These are phyloP conservation scores for Carex scoparia DNA, from an alignment of 176 grass and related monocot species.

Conservation along the genomic window DNA sequence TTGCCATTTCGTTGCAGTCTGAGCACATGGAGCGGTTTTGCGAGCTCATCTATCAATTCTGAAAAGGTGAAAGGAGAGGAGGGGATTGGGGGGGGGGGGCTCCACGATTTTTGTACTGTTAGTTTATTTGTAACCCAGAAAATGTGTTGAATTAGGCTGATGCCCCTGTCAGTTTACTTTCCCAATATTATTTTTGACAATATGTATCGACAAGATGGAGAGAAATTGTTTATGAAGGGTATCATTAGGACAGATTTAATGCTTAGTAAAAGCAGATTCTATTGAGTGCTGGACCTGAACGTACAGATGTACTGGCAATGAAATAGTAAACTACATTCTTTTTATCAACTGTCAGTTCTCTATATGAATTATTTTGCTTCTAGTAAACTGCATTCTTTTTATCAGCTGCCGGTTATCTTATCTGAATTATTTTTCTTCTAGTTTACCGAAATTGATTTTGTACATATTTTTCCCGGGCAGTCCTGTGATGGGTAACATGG, in stretches of 20 bases:
- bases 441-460: too few relatives aligned
- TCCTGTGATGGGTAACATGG: too few relatives aligned
- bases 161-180: neutral
- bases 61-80: neutral
- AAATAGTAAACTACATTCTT: too few relatives aligned
- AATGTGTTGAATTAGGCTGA: neutral
- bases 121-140: neutral
- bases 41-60: slow-evolving; percentile 7
- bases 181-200: neutral
- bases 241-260: neutral
- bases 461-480: too few relatives aligned
- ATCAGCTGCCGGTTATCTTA: too few relatives aligned
- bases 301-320: too few relatives aligned
- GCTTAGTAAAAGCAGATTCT: too few relatives aligned
- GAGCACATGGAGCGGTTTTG: slow-evolving; percentile 18
- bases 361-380: too few relatives aligned
- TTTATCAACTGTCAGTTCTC: too few relatives aligned
- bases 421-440: too few relatives aligned
- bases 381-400: too few relatives aligned
- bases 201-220: neutral
- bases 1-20: slow-evolving; percentile 18
- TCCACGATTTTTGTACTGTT: neutral
- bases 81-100: neutral
- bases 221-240: neutral
- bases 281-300: too few relatives aligned